These are phyloP conservation scores for Polyporus arcularius DNA, from an alignment of 768 basidiomycete species.

Conservation along the genomic window DNA sequence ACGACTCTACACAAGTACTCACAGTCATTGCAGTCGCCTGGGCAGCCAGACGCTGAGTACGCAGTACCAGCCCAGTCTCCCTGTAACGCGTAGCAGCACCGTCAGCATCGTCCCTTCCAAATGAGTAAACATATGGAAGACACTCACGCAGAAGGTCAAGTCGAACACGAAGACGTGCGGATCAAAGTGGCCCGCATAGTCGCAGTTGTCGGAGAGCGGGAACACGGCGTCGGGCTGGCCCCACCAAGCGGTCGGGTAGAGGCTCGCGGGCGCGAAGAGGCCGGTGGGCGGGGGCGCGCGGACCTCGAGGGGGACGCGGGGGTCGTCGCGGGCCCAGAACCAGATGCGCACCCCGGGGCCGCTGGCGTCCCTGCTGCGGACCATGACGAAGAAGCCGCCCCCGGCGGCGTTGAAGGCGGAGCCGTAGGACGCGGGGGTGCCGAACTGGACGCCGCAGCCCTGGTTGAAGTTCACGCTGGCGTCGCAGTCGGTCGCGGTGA, in stretches of 20 bases:
- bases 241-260: conserved; percentile 36
- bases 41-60: conserved; percentile 45
- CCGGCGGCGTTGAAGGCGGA: conserved; percentile 47
- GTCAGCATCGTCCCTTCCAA: not conserved
- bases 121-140: not conserved
- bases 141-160: conserved; percentile 60
- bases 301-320: conserved; percentile 45
- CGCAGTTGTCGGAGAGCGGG: conserved; percentile 46
- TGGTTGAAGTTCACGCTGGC: conserved; percentile 51
- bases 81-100: conserved; percentile 27
- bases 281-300: conserved; percentile 17
- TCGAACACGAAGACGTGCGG: conserved; percentile 58
- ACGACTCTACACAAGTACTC: conserved; percentile 34
- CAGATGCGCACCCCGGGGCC: conserved; percentile 47
- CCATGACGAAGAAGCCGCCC: conserved; percentile 65
- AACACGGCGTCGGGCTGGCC: conserved; percentile 52
- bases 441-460: conserved; percentile 59
- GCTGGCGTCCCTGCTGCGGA: conserved; percentile 31
- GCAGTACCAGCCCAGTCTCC: conserved; percentile 56
- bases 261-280: conserved; percentile 3
- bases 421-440: conserved; percentile 45
- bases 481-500: conserved; percentile 50
- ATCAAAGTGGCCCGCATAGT: conserved; percentile 54
- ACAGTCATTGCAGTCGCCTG: conserved; percentile 48
- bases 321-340: conserved; percentile 57